Percentiles rank a stretch among this genome's conserved stretches.
Evolutionary conservation across 2,329 filamentous ascomycete species (phyloP).

Genomic region (Neurospora sp.): DNA sequence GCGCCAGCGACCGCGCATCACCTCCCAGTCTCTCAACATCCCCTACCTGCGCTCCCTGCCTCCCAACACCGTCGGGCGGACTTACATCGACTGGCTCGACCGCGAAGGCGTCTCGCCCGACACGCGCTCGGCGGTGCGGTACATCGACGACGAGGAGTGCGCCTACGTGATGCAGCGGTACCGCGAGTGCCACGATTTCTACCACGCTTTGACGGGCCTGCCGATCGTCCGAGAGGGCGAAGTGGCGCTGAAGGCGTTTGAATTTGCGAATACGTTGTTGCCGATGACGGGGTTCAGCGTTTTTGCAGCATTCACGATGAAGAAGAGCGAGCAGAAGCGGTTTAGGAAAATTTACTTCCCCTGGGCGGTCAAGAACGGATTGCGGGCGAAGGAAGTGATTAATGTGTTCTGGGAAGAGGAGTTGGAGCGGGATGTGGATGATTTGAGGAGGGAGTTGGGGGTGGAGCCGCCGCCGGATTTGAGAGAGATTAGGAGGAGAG

Average conservation of each 20-base stretch:
- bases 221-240: slow-evolving; percentile 92
- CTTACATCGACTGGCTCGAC: slow-evolving; percentile 88
- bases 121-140: slow-evolving; percentile 71
- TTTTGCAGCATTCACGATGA: slow-evolving; percentile 77
- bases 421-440: slow-evolving; percentile 72
- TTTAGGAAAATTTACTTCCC: slow-evolving; percentile 74
- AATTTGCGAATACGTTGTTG: slow-evolving; percentile 87
- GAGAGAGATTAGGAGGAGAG: slow-evolving; percentile 61
- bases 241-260: slow-evolving; percentile 93
- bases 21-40: slow-evolving; percentile 60
- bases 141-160: slow-evolving; percentile 90
- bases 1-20: slow-evolving; percentile 80
- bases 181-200: slow-evolving; percentile 95
- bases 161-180: slow-evolving; percentile 99
- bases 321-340: slow-evolving; percentile 64
- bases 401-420: slow-evolving; percentile 98
- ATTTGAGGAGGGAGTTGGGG: slow-evolving; percentile 62
- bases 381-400: slow-evolving; percentile 69
- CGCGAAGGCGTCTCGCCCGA: slow-evolving; percentile 89
- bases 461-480: slow-evolving; percentile 87
- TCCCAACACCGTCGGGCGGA: slow-evolving; percentile 63
- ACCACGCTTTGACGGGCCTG: slow-evolving; percentile 85
- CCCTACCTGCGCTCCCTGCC: slow-evolving; percentile 63
- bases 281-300: slow-evolving; percentile 91
- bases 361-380: slow-evolving; percentile 82